These are phyloP conservation scores for Phaeoacremonium minimum DNA, from an alignment of 2,329 filamentous ascomycete genomes.

Conservation along the genomic window DNA sequence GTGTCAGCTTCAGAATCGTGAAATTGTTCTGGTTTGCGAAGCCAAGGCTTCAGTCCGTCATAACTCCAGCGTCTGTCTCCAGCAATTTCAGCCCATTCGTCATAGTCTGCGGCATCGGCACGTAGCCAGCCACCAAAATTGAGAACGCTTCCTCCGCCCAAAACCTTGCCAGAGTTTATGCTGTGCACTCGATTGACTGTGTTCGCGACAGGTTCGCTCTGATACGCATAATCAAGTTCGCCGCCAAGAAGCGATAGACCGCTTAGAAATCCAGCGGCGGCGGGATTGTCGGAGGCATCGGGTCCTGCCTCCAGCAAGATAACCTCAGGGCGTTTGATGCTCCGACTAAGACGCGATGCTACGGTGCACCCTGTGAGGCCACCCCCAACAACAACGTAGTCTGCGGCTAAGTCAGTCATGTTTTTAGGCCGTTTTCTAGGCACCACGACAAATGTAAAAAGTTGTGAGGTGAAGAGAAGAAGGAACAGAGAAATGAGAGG, in stretches of 20 bases:
- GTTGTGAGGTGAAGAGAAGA: too few species aligned
- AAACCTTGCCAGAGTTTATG: conserved; percentile 15
- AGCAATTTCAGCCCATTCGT: conserved; percentile 14
- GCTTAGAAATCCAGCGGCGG: conserved; percentile 12
- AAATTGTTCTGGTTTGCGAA: conserved; percentile 31
- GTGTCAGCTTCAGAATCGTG: conserved; percentile 16
- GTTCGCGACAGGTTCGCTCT: conserved; percentile 12
- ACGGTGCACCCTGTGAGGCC: conserved; percentile 17
- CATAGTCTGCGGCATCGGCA: conserved; percentile 18
- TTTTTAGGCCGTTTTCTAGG: too few species aligned
- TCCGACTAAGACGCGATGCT: conserved; percentile 17
- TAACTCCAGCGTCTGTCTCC: conserved; percentile 38
- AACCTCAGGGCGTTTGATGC: conserved; percentile 11
- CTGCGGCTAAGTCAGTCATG: conserved; percentile 12
- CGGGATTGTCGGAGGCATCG: conserved; percentile 15
- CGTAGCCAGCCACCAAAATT: conserved; percentile 20
- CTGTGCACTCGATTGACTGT: conserved; percentile 12
- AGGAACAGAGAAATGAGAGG: too few species aligned
- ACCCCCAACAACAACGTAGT: conserved; percentile 20
- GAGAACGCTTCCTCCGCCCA: conserved; percentile 18
- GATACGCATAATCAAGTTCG: conserved; percentile 16
- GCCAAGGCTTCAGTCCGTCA: conserved; percentile 38
- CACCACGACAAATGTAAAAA: too few species aligned
- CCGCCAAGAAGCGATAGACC: conserved; percentile 14
- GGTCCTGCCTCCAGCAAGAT: conserved; percentile 17